These are phyloP conservation scores for Puccinia horiana DNA, from an alignment of 1,284 basidiomycete genomes.

Conservation along the genomic window DNA sequence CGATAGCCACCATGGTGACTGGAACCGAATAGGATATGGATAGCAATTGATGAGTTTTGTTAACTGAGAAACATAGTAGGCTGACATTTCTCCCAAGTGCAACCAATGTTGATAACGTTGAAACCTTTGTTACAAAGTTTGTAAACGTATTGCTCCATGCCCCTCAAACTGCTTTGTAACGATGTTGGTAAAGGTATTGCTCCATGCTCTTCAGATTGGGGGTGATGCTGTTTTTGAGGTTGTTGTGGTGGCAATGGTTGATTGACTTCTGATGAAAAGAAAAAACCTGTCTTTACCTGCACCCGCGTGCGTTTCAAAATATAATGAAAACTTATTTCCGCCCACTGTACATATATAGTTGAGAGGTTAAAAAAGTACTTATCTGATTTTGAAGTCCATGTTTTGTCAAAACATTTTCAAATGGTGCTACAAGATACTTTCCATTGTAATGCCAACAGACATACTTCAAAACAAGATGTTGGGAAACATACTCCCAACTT, in stretches of 20 bases:
- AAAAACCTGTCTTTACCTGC: too few species aligned
- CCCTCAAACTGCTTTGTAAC: conserved; percentile 99
- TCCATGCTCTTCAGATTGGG: too few species aligned
- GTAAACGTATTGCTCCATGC: conserved; percentile 97
- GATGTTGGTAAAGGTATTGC: too few species aligned
- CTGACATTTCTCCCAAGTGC: conserved; percentile 92
- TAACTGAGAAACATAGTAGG: conserved; percentile 67
- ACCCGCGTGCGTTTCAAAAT: too few species aligned
- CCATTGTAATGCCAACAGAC: conserved; percentile 21
- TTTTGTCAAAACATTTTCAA: not conserved
- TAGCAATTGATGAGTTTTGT: conserved; percentile 62
- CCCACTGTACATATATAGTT: not conserved
- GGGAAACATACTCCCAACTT: not conserved
- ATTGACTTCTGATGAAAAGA: too few species aligned
- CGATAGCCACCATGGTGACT: not conserved
- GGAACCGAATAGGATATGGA: not conserved
- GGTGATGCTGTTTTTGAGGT: too few species aligned
- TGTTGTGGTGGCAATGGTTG: too few species aligned
- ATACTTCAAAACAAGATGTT: conserved; percentile 4
- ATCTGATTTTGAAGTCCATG: conserved; percentile 7
- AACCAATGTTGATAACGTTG: conserved; percentile 95
- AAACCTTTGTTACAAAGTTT: conserved; percentile 94
- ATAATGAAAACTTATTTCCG: too few species aligned
- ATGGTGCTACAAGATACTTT: not conserved
- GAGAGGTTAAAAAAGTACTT: not conserved